Evolutionary conservation across 2,329 filamentous ascomycete genomes (phyloP), one percentile per base, ranked within the genome.

Genomic region (Hypoxylon sp.): DNA sequence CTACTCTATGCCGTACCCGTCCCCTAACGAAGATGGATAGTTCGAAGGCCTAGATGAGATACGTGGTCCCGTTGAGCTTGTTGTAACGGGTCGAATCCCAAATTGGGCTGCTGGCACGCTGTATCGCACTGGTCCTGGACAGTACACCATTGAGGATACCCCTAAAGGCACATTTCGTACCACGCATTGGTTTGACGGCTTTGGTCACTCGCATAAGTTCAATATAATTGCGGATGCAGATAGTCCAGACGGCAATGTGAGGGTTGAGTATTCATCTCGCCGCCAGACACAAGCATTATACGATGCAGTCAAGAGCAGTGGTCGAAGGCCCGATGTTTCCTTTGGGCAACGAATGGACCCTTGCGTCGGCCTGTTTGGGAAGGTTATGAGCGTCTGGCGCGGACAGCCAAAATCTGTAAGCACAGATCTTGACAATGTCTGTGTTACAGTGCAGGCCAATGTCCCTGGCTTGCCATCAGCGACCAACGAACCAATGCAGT

Each of bases 171-270:
- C 82, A 0, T 89, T 89, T 72, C 80, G 83, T 30, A 82, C 89
- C 11, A 86, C 83, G 0, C 92, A 96, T 76, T 96, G 92, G 92
- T 96, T 96, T 70, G 93, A 96, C 74, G 91, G 91, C 4, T 88
- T 93, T 62, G 85, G 87, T 2, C 86, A 91, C 58, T 82, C 87
- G 0, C 91, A 95, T 78, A 87, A 86, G 26, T 95, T 95, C 74
- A 84, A 92, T 61, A 90, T 95, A 30, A 72, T 87, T 2, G 74
- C 83, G 16, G 73, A 72, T 14, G 55, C 72, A 4, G 38, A 57
- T 7, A 59, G 66, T 28, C 22, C 66, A 1, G 68, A 66, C 22
- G 20, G 62, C 26, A 73, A 73, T 0, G 71, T 74, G 8, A 79
- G 80, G 32, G 89, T 94, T 2, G 80, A 84, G 22, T 95, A 95